phyloP scores from a whole-genome alignment of 2,329 filamentous ascomycete genomes.

The Coleophoma crateriformis region DNA sequence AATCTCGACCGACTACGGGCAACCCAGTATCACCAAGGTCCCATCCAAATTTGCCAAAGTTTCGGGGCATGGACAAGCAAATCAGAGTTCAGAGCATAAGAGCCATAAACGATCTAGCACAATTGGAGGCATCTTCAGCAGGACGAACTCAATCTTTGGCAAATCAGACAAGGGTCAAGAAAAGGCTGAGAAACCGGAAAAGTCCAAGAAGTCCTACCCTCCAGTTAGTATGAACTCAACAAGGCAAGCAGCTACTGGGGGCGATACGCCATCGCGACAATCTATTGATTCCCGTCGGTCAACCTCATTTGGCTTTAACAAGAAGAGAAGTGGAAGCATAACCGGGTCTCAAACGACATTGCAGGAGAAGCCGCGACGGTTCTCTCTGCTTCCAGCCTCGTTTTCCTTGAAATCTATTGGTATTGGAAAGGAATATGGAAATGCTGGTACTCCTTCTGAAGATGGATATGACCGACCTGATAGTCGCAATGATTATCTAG shows the following conservation, averaged over 20 bases:
- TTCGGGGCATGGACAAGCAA: slow-evolving; percentile 47
- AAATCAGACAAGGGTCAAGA: slow-evolving; percentile 31
- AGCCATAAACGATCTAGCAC: slow-evolving; percentile 67
- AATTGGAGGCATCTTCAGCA: slow-evolving; percentile 77
- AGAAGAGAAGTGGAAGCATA: slow-evolving; percentile 66
- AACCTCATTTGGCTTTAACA: slow-evolving; percentile 62
- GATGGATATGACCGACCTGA: slow-evolving; percentile 17
- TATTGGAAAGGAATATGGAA: slow-evolving; percentile 43
- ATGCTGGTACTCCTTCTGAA: slow-evolving; percentile 15
- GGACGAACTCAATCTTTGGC: slow-evolving; percentile 76
- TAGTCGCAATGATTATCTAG: slow-evolving; percentile 14
- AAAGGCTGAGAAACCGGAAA: slow-evolving; percentile 45
- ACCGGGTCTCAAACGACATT: slow-evolving; percentile 42
- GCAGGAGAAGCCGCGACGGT: slow-evolving; percentile 58
- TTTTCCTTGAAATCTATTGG: slow-evolving; percentile 63
- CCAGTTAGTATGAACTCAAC: slow-evolving; percentile 85
- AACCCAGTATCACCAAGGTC: slow-evolving; percentile 49
- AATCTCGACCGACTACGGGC: slow-evolving; percentile 48
- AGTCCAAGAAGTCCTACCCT: slow-evolving; percentile 66
- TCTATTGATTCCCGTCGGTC: slow-evolving; percentile 74
- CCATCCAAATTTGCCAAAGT: slow-evolving; percentile 53
- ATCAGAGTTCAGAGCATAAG: slow-evolving; percentile 32
- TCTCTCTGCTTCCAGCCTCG: slow-evolving; percentile 62
- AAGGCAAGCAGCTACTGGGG: slow-evolving; percentile 40
- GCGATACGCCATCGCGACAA: slow-evolving; percentile 33